Percentiles rank a stretch among this genome's conserved stretches.
Conservation (phyloP, 2,329 filamentous ascomycete species). For the Xylogone sp. region DNA sequence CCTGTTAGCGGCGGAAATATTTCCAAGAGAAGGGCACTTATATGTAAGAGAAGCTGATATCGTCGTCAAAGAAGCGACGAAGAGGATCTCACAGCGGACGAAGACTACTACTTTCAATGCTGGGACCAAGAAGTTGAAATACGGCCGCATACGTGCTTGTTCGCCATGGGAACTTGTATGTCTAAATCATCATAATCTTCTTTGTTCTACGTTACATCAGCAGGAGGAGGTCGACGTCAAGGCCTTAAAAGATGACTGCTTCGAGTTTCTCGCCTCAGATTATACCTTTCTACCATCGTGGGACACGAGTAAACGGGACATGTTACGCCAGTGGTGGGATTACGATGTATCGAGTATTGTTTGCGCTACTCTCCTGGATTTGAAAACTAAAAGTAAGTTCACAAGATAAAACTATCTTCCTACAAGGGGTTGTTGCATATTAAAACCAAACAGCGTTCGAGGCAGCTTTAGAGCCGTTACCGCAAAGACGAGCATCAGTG, state of each 20-base stretch:
- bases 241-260: constrained; percentile 9
- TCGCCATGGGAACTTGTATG: constrained; percentile 16
- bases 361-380: constrained; percentile 13
- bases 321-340: constrained; percentile 17
- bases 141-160: constrained; percentile 6
- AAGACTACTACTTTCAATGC: constrained; percentile 12
- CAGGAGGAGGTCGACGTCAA: constrained; percentile 11
- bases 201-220: constrained; percentile 1
- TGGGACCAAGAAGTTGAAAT: constrained; percentile 11
- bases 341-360: constrained; percentile 14
- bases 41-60: too few species aligned
- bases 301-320: constrained; percentile 12
- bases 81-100: constrained; percentile 7
- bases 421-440: too few species aligned
- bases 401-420: too few species aligned
- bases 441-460: too few species aligned
- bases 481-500: too few species aligned
- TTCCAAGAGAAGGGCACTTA: too few species aligned
- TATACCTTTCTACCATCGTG: constrained; percentile 17
- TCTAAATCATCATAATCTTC: constrained; percentile 12
- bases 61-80: neutral
- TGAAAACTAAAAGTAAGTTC: constrained; percentile 7
- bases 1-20: too few species aligned
- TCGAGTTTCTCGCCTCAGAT: constrained; percentile 14
- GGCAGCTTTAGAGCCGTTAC: too few species aligned